Evolutionary conservation across 768 basidiomycete genomes (phyloP), one percentile per base, ranked within the genome.

Genomic region (Pulveroboletus sp.): DNA sequence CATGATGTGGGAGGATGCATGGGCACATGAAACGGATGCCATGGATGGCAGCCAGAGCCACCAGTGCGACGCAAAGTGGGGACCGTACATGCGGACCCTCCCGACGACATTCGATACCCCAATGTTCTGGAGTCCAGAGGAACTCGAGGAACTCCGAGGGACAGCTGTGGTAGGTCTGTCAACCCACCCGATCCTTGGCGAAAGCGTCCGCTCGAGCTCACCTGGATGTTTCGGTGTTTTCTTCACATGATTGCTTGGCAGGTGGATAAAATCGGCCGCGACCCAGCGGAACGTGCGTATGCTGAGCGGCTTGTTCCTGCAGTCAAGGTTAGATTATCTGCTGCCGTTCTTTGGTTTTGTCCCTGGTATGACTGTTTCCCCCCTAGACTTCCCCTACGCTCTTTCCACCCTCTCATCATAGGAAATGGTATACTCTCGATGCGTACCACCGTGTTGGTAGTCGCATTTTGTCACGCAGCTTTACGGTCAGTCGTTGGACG

Each of bases 1-100:
- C 55, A 86, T 99, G 83, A 91, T 98, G 88, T 96, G 90, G 89
- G 96, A 99, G 68, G 80, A 79, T 47, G 78, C 83, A 4, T 76
- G 76, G 55, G 82, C 83, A 1, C 49, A 70, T 4, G 89, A 42
- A 81, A 71, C 47, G 90, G 92, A 93, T 38, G 8, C 10, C 11
- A 17, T 31, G 33, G 42, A 45, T 24, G 11, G 65, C 6, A 26
- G 33, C 9, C 43, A 31, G 2, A 15, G n/a, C n/a, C n/a, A 27
- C 28, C 32, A 38, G 4, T 35, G 26, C 26, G 17, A 17, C n/a
- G 13, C 49, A 15, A 58, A 44, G 50, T 66, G 64, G 65, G 60
- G 56, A 5, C 54, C 64, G 1, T 65, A 65, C 30, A 53, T 65
- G 47, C 56, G 44, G 38, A 57, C 76, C 14, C 75, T 97, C 52